Percentiles rank a stretch among this genome's conserved stretches.
Evolutionary conservation across 805 yeast genomes (phyloP).

Genomic region (Candida sphagnicola): DNA sequence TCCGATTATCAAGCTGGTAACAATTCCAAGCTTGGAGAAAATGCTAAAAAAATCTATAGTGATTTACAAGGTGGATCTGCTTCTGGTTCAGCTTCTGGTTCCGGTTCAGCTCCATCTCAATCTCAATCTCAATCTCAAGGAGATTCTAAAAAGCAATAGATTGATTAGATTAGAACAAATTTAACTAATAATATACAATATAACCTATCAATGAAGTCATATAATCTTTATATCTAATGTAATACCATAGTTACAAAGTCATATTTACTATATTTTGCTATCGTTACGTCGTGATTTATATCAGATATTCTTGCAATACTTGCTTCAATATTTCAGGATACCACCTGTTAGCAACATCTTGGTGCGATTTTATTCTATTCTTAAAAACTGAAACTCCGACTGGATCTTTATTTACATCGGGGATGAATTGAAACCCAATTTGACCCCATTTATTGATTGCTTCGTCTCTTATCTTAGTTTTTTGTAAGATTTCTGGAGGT

Average conservation of each 20-base stretch:
- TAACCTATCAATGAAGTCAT: no score
- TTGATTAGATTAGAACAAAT: not conserved
- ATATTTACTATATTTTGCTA: not conserved
- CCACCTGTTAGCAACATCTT: conserved; percentile 40
- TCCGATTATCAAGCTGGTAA: conserved; percentile 26
- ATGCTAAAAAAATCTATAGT: conserved; percentile 33
- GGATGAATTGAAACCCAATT: conserved; percentile 38
- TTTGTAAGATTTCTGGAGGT: conserved; percentile 21
- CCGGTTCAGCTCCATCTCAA: not conserved
- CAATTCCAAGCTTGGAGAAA: conserved; percentile 23
- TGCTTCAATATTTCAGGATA: conserved; percentile 36
- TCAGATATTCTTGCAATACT: conserved; percentile 29
- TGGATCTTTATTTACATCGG: conserved; percentile 34
- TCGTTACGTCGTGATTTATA: conserved; percentile 2
- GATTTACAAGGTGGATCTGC: conserved; percentile 15
- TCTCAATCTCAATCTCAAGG: not conserved
- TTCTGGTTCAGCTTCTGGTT: not conserved
- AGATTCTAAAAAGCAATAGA: not conserved
- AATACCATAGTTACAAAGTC: not conserved
- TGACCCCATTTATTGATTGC: conserved; percentile 32
- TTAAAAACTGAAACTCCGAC: conserved; percentile 45
- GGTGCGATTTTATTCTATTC: conserved; percentile 42
- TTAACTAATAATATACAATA: no score
- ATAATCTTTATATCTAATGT: not conserved
- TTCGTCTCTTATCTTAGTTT: conserved; percentile 33